Conservation (phyloP, 371 early-diverging fungal species). For the Zychaea mexicana region DNA sequence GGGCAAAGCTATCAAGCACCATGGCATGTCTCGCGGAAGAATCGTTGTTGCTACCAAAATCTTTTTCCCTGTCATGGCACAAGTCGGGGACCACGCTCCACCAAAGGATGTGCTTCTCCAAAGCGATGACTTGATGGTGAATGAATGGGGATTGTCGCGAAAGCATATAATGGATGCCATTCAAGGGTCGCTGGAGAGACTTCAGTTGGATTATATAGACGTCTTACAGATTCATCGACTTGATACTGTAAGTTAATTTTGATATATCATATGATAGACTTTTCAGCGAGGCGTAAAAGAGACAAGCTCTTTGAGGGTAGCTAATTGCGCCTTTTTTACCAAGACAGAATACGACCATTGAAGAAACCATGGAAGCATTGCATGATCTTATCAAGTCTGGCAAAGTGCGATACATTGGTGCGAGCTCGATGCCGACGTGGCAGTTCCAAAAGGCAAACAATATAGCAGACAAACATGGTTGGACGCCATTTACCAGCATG, state of each 20-base stretch:
- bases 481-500: constrained; percentile 55
- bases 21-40: constrained; percentile 38
- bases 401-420: constrained; percentile 52
- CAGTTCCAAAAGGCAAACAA: constrained; percentile 44
- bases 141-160: constrained; percentile 47
- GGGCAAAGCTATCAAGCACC: constrained; percentile 41
- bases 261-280: not conserved
- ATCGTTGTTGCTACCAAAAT: constrained; percentile 46
- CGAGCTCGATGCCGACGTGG: constrained; percentile 36
- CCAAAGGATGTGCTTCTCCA: too few relatives aligned
- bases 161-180: constrained; percentile 59
- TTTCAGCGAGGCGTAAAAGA: too few relatives aligned
- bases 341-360: constrained; percentile 29
- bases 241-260: constrained; percentile 22
- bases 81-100: not conserved
- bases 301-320: too few relatives aligned
- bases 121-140: constrained; percentile 12
- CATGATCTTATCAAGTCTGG: constrained; percentile 53
- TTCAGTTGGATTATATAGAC: constrained; percentile 63
- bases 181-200: constrained; percentile 49
- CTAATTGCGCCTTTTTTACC: not conserved
- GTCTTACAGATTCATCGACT: constrained; percentile 62
- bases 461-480: constrained; percentile 52
- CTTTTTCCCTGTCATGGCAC: constrained; percentile 1
- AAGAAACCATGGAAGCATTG: constrained; percentile 61